Evolutionary conservation across 1,284 basidiomycete species (phyloP), one percentile per base, ranked within the genome.

Genomic region (Rhodotorula sp.): DNA sequence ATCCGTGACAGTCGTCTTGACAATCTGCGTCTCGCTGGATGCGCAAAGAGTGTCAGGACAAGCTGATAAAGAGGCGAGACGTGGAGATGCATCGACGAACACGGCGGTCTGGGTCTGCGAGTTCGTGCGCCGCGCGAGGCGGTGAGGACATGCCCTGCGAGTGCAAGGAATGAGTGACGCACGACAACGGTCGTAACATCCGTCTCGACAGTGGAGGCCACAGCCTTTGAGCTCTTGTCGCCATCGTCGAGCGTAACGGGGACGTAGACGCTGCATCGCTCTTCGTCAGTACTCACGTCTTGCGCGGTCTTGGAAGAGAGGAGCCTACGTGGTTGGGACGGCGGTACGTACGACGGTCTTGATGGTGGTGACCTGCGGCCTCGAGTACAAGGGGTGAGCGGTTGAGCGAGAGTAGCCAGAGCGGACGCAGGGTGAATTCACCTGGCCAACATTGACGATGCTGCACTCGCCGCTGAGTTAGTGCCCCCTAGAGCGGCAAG

Each of bases 61-160:
- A 21, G 19, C 6, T 7, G 15, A 19, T 15, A 3, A 32, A 12
- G 53, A 19, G 7, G 5, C 32, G 32, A 22, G 27, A 8, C 6
- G 44, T 19, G 44, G 44, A 44, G 15, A 19, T n/a, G n/a, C n/a
- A 37, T 4, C 57, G n/a, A 8, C 68, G 34, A 0, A 70, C 61
- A 71, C 51, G 7, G 70, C 70, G 7, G 70, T 71, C 21, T 67
- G 65, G 0, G 70, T 71, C 69, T 71, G 44, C 19, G 50, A 25
- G 12, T 5, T 32, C 7, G 12, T 21, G 4, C 34, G 39, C 39
- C 15, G 44, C 13, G n/a, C n/a, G n/a, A 41, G 25, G 5, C 6
- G 27, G 56, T 62, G 21, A 39, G 34, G 9, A 3, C 3, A 8
- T 1, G 27, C 2, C 21, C 34, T 0, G 17, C 3, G 0, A 21